Evolutionary conservation across 2,329 filamentous ascomycete species (phyloP).

Genomic region (Fusarium napiforme): DNA sequence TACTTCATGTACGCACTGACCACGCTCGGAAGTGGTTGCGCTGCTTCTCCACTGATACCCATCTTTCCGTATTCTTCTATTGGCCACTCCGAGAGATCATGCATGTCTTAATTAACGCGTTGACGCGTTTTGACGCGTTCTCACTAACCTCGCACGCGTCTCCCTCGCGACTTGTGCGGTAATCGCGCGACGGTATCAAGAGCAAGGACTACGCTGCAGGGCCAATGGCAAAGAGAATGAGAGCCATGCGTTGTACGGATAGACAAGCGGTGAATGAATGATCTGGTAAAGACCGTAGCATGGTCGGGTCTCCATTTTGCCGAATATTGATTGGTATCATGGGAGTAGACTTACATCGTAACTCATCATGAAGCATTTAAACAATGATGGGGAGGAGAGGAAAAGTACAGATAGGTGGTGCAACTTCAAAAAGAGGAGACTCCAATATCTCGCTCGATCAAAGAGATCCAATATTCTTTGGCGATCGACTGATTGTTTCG

Average conservation of each 20-base stretch:
- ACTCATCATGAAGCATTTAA: neutral
- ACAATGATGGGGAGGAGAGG: neutral
- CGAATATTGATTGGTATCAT: neutral
- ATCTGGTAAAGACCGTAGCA: neutral
- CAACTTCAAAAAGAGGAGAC: neutral
- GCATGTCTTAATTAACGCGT: slow-evolving; percentile 34
- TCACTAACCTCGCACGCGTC: slow-evolving; percentile 20
- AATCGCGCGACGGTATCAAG: slow-evolving; percentile 20
- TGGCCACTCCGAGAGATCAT: slow-evolving; percentile 7
- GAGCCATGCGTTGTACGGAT: slow-evolving; percentile 6
- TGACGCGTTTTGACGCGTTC: slow-evolving; percentile 22
- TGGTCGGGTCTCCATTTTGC: neutral
- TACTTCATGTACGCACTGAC: slow-evolving; percentile 38
- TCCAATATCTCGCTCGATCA: neutral
- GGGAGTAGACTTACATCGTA: neutral
- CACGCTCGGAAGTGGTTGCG: slow-evolving; percentile 43
- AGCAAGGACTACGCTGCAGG: slow-evolving; percentile 7
- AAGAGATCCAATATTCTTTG: neutral
- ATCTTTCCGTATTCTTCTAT: slow-evolving; percentile 17
- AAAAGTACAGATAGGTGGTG: neutral
- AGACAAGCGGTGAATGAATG: slow-evolving; percentile 15
- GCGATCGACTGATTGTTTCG: slow-evolving; percentile 1
- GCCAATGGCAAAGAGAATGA: slow-evolving; percentile 20
- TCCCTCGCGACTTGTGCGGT: slow-evolving; percentile 23
- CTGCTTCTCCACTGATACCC: slow-evolving; percentile 22